Percentiles rank a stretch among this genome's conserved stretches.
Evolutionary conservation across 2,329 filamentous ascomycete species (phyloP).

Genomic region (Penicillium sp.): DNA sequence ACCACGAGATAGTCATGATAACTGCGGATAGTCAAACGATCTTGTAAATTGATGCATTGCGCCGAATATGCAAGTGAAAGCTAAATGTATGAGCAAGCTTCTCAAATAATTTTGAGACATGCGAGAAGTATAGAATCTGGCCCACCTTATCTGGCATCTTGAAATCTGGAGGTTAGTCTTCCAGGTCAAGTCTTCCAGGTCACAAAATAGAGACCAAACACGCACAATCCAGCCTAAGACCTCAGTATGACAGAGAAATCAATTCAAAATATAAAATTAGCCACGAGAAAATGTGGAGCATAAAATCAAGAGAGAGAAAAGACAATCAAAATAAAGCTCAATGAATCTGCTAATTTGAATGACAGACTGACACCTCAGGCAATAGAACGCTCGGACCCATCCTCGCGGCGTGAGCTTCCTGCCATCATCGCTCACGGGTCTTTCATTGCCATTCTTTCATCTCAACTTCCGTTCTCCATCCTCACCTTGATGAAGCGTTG

Average conservation of each 20-base stretch:
- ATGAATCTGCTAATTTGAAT: background rate
- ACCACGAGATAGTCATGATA: background rate
- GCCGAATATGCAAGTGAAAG: background rate
- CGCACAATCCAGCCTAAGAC: no score
- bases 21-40: background rate
- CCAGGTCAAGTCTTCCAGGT: background rate
- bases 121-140: background rate
- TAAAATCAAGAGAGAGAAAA: background rate
- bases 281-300: background rate
- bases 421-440: slow-evolving; percentile 6
- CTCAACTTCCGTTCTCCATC: slow-evolving; percentile 3
- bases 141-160: no score
- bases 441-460: slow-evolving; percentile 14
- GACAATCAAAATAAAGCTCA: background rate
- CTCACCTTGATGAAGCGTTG: slow-evolving; percentile 5
- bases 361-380: slow-evolving; percentile 19
- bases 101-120: background rate
- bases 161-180: no score
- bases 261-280: background rate
- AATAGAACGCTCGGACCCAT: slow-evolving; percentile 4
- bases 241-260: background rate
- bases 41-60: background rate
- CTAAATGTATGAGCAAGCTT: background rate
- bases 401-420: slow-evolving; percentile 20
- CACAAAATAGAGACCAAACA: background rate